Evolutionary conservation across 257 asterid species (phyloP), one percentile per base, ranked within the genome.

Genomic region (Nemophila menziesii): DNA sequence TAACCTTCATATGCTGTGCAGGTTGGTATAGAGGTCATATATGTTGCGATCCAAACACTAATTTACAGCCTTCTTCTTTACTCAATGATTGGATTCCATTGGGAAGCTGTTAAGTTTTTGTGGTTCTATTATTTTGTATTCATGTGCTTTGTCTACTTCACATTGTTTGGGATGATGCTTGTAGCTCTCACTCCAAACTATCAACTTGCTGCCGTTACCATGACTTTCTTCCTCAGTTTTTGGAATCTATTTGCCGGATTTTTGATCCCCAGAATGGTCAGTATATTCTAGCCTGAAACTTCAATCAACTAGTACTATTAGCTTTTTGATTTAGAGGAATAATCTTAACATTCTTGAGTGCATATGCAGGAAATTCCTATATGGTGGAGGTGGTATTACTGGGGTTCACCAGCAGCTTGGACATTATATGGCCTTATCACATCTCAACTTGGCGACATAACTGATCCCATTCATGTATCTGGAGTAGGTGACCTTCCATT

Each of bases 361-460:
- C n/a, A n/a, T 27, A 20, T 54, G 21, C 69, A 71, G 81, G 62
- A 52, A 56, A 64, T 72, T 2, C 86, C 74, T 0, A 64, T 61
- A 56, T 77, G 86, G 81, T 77, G 81, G 81, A 72, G 74, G 41
- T 77, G 81, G 76, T 77, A 72, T 24, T 69, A 69, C 65, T 72
- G 76, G 79, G 54, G 67, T 11, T 69, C 74, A 1, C 81, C 86
- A 0, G 54, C 67, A 4, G 78, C 74, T 0, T 73, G 79, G 82
- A 54, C 75, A 1, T 66, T 72, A 1, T 72, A 69, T 21, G 81
- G 81, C 46, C 44, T 63, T 0, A 50, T 77, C 0, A 38, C 69
- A 0, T 57, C 74, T 20, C 81, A 77, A 51, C 9, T 64, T 12
- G 81, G 86, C 2, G 72, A 67, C 1, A 16, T 46, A 21, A 54